A percentile compares a stretch with the other conserved stretches of the same genome.
Conservation (phyloP, 2,329 filamentous ascomycete genomes). For the Paraconiothyrium brasiliense region DNA sequence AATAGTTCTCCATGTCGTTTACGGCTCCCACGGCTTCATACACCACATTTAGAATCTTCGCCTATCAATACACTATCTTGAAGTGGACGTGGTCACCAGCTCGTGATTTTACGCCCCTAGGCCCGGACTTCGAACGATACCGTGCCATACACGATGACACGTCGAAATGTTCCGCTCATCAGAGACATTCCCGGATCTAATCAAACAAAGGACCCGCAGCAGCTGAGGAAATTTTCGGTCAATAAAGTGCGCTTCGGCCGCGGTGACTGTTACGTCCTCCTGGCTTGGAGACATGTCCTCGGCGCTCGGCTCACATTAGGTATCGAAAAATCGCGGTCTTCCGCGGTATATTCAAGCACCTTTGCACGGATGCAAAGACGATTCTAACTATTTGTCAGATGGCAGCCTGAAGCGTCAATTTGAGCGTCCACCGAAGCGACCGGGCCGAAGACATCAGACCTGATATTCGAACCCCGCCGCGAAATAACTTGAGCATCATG, state of each 20-base stretch:
- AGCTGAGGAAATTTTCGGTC: neutral
- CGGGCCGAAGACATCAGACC: neutral
- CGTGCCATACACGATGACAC: slow-evolving; percentile 8
- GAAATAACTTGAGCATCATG: neutral
- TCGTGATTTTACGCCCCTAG: neutral
- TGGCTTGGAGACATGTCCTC: neutral
- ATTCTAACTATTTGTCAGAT: neutral
- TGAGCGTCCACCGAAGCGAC: neutral
- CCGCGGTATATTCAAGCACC: neutral
- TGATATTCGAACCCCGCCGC: neutral
- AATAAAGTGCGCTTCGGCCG: neutral
- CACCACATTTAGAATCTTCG: neutral
- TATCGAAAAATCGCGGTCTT: neutral
- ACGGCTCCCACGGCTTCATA: neutral
- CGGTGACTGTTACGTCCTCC: neutral
- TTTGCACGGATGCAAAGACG: neutral
- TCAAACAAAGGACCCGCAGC: neutral
- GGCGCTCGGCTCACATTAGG: neutral
- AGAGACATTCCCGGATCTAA: neutral
- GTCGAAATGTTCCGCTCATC: neutral
- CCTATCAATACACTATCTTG: neutral
- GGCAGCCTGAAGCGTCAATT: neutral
- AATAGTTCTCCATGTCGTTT: neutral
- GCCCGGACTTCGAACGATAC: slow-evolving; percentile 13
- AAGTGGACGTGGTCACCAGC: neutral